Evolutionary conservation across 2,329 filamentous ascomycete species (phyloP), one percentile per base, ranked within the genome.

Genomic region (Trichoderma endophyticum): DNA sequence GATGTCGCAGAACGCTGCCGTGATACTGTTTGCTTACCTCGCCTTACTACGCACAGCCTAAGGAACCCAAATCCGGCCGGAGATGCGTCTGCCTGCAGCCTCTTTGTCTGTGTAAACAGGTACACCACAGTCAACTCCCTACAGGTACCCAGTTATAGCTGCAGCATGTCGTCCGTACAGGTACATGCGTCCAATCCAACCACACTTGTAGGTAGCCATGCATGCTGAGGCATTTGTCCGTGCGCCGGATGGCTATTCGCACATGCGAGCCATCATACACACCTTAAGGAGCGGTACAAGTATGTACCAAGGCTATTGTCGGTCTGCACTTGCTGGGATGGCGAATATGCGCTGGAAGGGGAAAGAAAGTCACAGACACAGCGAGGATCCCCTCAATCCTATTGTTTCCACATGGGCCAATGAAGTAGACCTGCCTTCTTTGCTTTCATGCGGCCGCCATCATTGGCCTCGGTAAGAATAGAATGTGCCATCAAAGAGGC

Each of bases 201-300:
- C 66, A 69, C 66, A 69, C 66, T 51, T 21, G 30, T 69, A 69
- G 66, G 66, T 36, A 69, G 66, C 56, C 9, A 69, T 69, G 66
- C 57, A 69, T 69, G 24, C 66, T 14, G 26, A 21, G n/a, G 39
- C 39, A 36, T 7, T 24, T 61, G 36, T 60, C 39, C 66, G 56
- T 69, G 56, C 66, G 56, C 57, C 18, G 56, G 30, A 26, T 54
- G 57, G 28, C 21, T 36, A 51, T 51, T 61, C 26, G 28, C 66
- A 61, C 36, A 39, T 61, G 66, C 56, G 57, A 34, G 56, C 21
- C 34, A 18, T 26, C 32, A 56, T 56, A 30, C 51, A 34, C 51
- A 24, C 34, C 64, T 59, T n/a, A 59, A 26, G 26, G 51, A 68
- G 6, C 21, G 8, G 24, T 12, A 56, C n/a, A 6, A 21, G 43